Conservation (phyloP, 176 grass and related monocot genomes). For the Oryza meyeriana region DNA sequence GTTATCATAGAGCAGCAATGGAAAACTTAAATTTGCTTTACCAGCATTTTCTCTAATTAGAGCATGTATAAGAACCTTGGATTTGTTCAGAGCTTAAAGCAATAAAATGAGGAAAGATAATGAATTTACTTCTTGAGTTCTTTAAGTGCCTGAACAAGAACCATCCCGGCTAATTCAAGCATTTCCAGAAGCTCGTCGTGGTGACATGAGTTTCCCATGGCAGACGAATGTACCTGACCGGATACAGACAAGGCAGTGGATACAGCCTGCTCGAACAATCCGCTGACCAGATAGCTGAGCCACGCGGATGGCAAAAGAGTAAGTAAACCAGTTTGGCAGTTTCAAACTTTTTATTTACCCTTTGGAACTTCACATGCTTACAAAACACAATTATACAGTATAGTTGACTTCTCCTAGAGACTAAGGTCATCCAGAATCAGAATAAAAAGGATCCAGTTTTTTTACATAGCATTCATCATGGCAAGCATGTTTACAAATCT, state of each 20-base stretch:
- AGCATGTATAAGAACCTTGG: neutral
- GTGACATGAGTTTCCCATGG: neutral
- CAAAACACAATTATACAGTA: neutral
- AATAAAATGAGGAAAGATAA: neutral
- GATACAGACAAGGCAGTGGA: constrained; percentile 1
- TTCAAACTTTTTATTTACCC: neutral
- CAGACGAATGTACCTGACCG: neutral
- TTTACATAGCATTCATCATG: neutral
- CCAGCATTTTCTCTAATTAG: neutral
- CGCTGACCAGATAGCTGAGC: constrained; percentile 42
- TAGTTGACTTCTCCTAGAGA: neutral
- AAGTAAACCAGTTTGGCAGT: neutral
- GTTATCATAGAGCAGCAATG: neutral
- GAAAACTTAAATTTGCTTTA: neutral
- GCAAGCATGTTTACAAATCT: neutral
- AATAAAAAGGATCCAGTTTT: neutral
- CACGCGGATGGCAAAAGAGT: neutral
- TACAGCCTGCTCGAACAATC: constrained; percentile 34
- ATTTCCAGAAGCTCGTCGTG: constrained; percentile 30
- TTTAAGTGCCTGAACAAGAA: constrained; percentile 51
- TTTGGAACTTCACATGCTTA: neutral
- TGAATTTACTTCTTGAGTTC: constrained; percentile 45
- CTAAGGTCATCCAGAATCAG: neutral
- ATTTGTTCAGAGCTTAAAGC: neutral
- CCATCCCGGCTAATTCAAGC: constrained; percentile 42